A percentile compares a stretch with the other conserved stretches of the same genome.
Evolutionary conservation across 2,329 filamentous ascomycete genomes (phyloP).

Genomic region (Pseudodiploospora longispora): DNA sequence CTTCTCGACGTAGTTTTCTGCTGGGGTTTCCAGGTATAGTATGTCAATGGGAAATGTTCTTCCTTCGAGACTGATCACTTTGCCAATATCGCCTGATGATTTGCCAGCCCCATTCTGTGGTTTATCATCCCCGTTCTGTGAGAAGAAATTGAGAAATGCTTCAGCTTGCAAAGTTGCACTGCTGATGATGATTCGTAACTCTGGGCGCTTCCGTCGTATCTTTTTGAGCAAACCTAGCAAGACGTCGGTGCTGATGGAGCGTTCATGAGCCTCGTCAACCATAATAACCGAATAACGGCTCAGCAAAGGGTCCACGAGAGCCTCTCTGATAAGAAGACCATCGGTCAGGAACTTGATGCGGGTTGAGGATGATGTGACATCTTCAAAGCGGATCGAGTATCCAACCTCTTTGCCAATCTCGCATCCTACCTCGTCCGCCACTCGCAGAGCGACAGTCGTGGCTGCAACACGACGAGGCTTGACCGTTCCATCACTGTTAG

Average conservation of each 20-base stretch:
- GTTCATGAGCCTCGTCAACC: slow-evolving; percentile 95
- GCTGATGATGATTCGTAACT: slow-evolving; percentile 82
- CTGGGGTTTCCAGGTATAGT: slow-evolving; percentile 68
- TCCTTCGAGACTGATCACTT: slow-evolving; percentile 78
- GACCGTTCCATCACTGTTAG: not conserved
- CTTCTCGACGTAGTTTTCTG: slow-evolving; percentile 80
- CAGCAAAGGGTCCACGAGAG: slow-evolving; percentile 82
- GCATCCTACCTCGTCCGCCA: slow-evolving; percentile 82
- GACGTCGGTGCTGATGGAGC: slow-evolving; percentile 87
- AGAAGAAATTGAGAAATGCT: slow-evolving; percentile 75
- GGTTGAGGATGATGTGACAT: slow-evolving; percentile 77
- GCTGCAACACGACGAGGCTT: slow-evolving; percentile 85
- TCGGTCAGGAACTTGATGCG: slow-evolving; percentile 94
- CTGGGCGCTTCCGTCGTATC: slow-evolving; percentile 69
- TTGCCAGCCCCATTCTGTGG: slow-evolving; percentile 17
- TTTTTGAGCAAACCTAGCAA: slow-evolving; percentile 87
- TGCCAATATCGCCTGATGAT: slow-evolving; percentile 21
- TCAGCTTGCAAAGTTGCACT: slow-evolving; percentile 91
- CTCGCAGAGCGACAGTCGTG: slow-evolving; percentile 78
- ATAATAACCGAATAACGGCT: slow-evolving; percentile 93
- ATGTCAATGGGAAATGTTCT: slow-evolving; percentile 83
- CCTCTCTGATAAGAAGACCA: slow-evolving; percentile 82
- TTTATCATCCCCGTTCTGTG: slow-evolving; percentile 28
- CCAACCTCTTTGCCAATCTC: slow-evolving; percentile 85
- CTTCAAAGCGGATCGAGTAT: slow-evolving; percentile 88